Evolutionary conservation across 768 basidiomycete species (phyloP).

Genomic region (Suillus spraguei): DNA sequence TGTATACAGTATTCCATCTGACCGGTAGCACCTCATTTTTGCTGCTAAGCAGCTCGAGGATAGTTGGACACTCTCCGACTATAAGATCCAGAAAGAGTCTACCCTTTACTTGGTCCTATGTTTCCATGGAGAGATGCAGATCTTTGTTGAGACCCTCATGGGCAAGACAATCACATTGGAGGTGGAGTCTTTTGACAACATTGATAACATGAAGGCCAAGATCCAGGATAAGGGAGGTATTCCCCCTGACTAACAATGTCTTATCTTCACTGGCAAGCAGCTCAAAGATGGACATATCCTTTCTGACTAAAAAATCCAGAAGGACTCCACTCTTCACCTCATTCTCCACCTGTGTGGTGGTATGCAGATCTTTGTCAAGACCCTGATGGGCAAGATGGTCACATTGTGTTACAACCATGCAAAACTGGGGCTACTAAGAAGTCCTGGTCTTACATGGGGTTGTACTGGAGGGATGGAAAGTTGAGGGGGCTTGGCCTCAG

Average conservation of each 20-base stretch:
- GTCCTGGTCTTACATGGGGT: too few species aligned
- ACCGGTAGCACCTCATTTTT: slow-evolving; percentile 95
- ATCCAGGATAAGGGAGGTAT: slow-evolving; percentile 94
- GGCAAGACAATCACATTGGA: slow-evolving; percentile 92
- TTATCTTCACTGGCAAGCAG: slow-evolving; percentile 94
- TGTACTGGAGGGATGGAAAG: too few species aligned
- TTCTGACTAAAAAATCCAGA: slow-evolving; percentile 91
- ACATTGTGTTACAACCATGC: too few species aligned
- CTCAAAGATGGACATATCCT: slow-evolving; percentile 89
- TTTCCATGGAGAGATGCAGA: slow-evolving; percentile 91
- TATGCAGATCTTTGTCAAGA: slow-evolving; percentile 92
- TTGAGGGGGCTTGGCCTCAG: too few species aligned
- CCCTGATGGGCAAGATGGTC: slow-evolving; percentile 88
- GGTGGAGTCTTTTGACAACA: slow-evolving; percentile 88
- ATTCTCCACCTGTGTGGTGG: slow-evolving; percentile 88
- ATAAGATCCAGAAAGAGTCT: slow-evolving; percentile 97
- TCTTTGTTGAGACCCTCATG: slow-evolving; percentile 81
- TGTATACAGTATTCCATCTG: slow-evolving; percentile 41
- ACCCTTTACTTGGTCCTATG: slow-evolving; percentile 93
- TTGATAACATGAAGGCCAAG: slow-evolving; percentile 89
- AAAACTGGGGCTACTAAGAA: too few species aligned
- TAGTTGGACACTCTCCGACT: slow-evolving; percentile 87
- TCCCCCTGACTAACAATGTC: slow-evolving; percentile 85
- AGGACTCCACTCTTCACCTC: slow-evolving; percentile 74
- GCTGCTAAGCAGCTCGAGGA: slow-evolving; percentile 98